These are phyloP conservation scores for Melampsora larici-populina DNA, from an alignment of 1,284 basidiomycete genomes.

Conservation along the genomic window DNA sequence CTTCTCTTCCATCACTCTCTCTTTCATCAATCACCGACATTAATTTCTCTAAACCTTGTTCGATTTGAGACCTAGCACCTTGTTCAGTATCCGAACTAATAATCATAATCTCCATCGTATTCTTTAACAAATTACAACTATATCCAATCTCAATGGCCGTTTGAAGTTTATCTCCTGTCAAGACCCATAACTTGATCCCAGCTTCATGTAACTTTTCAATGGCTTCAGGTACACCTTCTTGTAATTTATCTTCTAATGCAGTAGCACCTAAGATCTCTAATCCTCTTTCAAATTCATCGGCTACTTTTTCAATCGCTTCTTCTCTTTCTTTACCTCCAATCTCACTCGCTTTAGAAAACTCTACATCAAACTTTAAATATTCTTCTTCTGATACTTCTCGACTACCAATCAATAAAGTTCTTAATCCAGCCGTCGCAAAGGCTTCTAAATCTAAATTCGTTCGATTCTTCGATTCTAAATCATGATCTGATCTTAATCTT, in stretches of 20 bases:
- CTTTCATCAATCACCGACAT: constrained; percentile 59
- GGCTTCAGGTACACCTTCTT: constrained; percentile 92
- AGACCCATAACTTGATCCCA: constrained; percentile 95
- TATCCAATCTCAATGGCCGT: constrained; percentile 95
- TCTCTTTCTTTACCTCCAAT: constrained; percentile 71
- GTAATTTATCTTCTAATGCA: constrained; percentile 92
- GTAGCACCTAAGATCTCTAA: constrained; percentile 85
- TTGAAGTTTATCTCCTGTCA: constrained; percentile 93
- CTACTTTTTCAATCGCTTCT: constrained; percentile 82
- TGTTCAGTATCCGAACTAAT: constrained; percentile 76
- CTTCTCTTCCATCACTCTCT: constrained; percentile 58
- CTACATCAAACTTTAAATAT: constrained; percentile 74
- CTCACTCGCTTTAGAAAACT: constrained; percentile 75
- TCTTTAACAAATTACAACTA: constrained; percentile 86
- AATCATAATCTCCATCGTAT: constrained; percentile 85
- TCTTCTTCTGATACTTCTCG: constrained; percentile 76
- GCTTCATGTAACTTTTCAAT: constrained; percentile 87
- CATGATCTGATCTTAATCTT: too few species aligned
- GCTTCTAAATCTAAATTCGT: constrained; percentile 83
- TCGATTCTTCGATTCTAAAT: constrained; percentile 68
- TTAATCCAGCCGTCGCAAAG: constrained; percentile 86
- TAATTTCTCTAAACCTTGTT: constrained; percentile 90
- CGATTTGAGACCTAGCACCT: constrained; percentile 77
- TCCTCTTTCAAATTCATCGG: constrained; percentile 76
- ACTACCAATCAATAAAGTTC: constrained; percentile 87